Base-by-base conservation (phyloP, 768 basidiomycete species). In the Xerocomus spinulosus region DNA sequence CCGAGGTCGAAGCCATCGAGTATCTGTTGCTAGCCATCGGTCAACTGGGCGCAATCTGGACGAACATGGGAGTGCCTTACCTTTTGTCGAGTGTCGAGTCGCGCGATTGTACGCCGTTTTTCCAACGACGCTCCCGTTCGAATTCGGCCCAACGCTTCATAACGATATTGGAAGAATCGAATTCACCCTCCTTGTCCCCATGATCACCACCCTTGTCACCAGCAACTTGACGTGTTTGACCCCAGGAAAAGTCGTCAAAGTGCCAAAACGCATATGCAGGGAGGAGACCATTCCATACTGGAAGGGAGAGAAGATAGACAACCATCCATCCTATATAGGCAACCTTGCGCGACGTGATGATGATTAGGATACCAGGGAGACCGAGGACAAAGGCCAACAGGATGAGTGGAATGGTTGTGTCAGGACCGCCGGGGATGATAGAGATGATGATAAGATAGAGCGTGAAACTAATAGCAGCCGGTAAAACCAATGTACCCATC, bases 81-180 rank as follows among this genome's bases (percentile, higher is more conserved):
- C 79, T 73, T 64, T 65, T 85, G 46, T 87, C 85, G 60, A 77
- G 81, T 5, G 80, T 77, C 20, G 82, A 85, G 61, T 95, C 92
- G 51, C 87, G 79, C 5, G 91, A 93, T 54, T 85, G 81, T 18
- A 80, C 80, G 7, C 92, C 93, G 61, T 68, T 85, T 81, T 84
- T 92, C 92, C 91, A 97, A 52, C 93, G 77, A 56, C 95, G 73
- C 56, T 98, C 96, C 41, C 95, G 76, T 74, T 98, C 96, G 65
- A 96, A 98, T 69, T 98, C 96, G 15, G 83, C 92, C 95, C 95
- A 99, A 33, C 92, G 81, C 76, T 98, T 98, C 96, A 98, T 97
- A 29, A 95, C 87, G 57, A 99, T 98, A 69, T 94, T 84, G 37
- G 83, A 79, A 24, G 93, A 95, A 71, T 99, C 95, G 60, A 99